Evolutionary conservation across 305 asterid species (phyloP), one percentile per base, ranked within the genome.

Genomic region (Lippia alba): DNA sequence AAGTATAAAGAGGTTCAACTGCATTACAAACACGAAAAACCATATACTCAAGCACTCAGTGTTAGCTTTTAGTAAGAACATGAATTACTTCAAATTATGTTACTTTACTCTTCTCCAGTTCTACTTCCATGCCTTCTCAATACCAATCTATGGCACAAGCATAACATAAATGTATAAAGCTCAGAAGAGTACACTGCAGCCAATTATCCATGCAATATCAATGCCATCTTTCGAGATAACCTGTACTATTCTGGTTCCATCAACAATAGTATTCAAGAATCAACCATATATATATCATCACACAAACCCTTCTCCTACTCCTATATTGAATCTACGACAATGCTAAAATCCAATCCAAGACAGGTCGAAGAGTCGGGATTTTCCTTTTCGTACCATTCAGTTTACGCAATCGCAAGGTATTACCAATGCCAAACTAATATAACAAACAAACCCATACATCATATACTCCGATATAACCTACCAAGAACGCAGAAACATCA

Each of bases 1-100:
- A 69, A 15, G 33, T 14, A 64, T 50, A 33, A 69, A 15, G 19
- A 73, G 63, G 34, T 58, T 30, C 53, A 53, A 20, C 12, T 12
- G 17, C 39, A 55, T 53, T 39, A 72, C 30, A 41, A 44, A 32
- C 17, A 49, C 48, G 16, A 33, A 46, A 48, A 14, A 8, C 7
- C 49, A 44, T 44, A 24, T 24, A 24, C 30, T 24, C 12, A 7
- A 5, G 49, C 49, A 11, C 0, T 11, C 10, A 10, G 12, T 11
- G 12, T 8, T 10, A 11, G 49, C 7, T 44, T 44, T 44, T 11
- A 44, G 49, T 10, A 11, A 44, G 12, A 44, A 44, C 41, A 4
- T 8, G 41, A 36, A 36, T 36, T 8, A 44, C 8, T 44, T 8
- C 12, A 44, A 44, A 44, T 44, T 8, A 44, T 8, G 14, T 44